Conservation (phyloP, 164 flowering plant species). For the Akebia trifoliata region DNA sequence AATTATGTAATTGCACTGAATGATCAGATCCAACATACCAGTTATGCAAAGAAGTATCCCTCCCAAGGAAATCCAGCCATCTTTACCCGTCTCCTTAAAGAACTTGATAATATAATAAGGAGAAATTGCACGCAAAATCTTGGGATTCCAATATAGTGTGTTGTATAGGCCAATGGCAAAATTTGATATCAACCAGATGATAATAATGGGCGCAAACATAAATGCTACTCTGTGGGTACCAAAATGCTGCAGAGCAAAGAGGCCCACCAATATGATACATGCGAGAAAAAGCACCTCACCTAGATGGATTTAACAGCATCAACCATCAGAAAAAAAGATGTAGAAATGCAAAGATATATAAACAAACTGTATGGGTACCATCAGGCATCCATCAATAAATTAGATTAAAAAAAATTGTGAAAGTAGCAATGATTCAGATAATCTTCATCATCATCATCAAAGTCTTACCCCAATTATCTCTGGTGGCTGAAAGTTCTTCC, state of each 20-base stretch:
- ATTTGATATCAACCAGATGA: conserved; percentile 71
- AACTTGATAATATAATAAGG: conserved; percentile 72
- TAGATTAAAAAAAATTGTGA: too few relatives aligned
- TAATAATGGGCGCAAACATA: conserved; percentile 76
- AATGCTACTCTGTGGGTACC: conserved; percentile 84
- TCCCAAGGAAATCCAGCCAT: conserved; percentile 91
- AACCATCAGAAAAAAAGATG: background rate
- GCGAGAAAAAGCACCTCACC: conserved; percentile 59
- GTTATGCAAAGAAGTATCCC: conserved; percentile 78
- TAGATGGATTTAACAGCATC: conserved; percentile 16
- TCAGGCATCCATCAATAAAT: background rate
- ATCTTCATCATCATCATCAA: too few relatives aligned
- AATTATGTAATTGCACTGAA: background rate
- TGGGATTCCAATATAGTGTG: conserved; percentile 67
- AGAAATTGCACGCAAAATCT: conserved; percentile 56
- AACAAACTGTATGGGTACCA: background rate
- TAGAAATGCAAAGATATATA: background rate
- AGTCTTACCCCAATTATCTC: too few relatives aligned
- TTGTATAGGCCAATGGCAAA: conserved; percentile 73
- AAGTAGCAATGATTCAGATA: too few relatives aligned
- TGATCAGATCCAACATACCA: conserved; percentile 38
- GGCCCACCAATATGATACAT: conserved; percentile 75
- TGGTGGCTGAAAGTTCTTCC: too few relatives aligned
- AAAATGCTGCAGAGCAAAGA: conserved; percentile 84
- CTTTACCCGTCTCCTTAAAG: conserved; percentile 65